These are phyloP conservation scores for Xylariaceae sp. DNA, from an alignment of 2,329 filamentous ascomycete genomes.

Conservation along the genomic window DNA sequence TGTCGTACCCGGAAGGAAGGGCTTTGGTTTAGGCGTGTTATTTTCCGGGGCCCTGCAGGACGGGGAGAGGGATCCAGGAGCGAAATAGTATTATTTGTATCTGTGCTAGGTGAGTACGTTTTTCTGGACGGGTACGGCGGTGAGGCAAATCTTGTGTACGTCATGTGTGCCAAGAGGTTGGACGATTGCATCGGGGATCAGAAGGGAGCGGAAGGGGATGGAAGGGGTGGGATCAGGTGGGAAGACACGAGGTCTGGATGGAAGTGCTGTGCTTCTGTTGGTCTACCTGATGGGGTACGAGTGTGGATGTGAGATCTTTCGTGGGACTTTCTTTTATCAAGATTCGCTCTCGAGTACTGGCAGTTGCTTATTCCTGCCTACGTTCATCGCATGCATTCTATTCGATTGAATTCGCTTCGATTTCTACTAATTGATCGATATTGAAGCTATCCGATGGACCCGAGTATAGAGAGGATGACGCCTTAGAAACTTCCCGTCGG, in stretches of 20 bases:
- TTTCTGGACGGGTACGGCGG: neutral
- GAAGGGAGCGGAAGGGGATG: neutral
- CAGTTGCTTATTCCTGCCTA: no score
- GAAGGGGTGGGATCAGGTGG: neutral
- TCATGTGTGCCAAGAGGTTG: neutral
- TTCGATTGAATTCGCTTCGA: neutral
- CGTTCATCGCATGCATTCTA: no score
- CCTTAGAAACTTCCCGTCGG: no score
- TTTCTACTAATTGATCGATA: neutral
- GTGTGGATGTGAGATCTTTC: neutral
- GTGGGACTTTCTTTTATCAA: neutral
- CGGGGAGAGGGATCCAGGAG: no score
- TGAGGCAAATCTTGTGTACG: neutral
- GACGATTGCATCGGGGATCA: neutral
- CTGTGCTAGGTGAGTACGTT: neutral
- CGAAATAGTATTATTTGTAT: no score
- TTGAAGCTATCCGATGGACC: neutral
- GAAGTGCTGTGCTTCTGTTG: neutral
- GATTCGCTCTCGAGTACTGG: no score
- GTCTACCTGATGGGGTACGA: neutral
- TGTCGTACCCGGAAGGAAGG: no score
- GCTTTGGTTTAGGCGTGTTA: no score
- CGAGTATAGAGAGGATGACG: neutral
- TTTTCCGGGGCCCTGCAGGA: no score
- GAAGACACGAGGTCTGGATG: neutral